Base-by-base conservation (phyloP, 116 monocot species). In the Papilionanthe hybrid region DNA sequence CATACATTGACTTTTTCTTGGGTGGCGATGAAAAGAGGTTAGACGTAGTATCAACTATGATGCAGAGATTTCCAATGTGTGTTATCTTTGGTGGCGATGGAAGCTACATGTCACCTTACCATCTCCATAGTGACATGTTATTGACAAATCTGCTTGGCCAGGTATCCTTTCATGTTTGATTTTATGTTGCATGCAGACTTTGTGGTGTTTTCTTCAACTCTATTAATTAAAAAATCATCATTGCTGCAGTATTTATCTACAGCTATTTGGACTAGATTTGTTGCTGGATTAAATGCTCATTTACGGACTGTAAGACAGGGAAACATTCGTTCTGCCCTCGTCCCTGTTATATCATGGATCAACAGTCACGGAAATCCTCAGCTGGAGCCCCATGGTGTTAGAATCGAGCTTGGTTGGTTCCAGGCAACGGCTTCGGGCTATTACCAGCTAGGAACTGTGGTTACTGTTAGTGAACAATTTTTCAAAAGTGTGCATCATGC, bases 1-100 rank as follows among this genome's bases (percentile, higher is more conserved):
- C 92, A 56, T 97, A 92, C 76, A 92, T 97, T 78, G 97, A 97
- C 80, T 97, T 97, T 82, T 97, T 97, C 55, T 86, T 97, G 19
- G 97, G 97, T 80, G 97, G 94, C 66, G 97, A 97, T 91, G 97
- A 97, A 78, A 94, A 93, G 67, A 86, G 88, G 37, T 79, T 89
- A 78, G 94, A 91, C 79, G 76, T 89, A 42, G 81, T 86, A 41
- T 85, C 92, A 25, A 84, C 85, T 27, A 75, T 88, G 66, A 82
- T 78, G 74, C 90, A 92, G 74, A 92, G 94, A 76, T 97, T 97
- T 50, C 97, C 94, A 42, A 89, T 97, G 91, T 94, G 94, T 81
- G 78, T 92, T 77, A 92, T 94, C 76, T 91, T 94, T 89, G 97
- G 97, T 72, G 97, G 97, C 69, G 87, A 94, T 87, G 94, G 97